Base-by-base conservation (phyloP, 306 rosid genomes). In the Cucumis cinereus region DNA sequence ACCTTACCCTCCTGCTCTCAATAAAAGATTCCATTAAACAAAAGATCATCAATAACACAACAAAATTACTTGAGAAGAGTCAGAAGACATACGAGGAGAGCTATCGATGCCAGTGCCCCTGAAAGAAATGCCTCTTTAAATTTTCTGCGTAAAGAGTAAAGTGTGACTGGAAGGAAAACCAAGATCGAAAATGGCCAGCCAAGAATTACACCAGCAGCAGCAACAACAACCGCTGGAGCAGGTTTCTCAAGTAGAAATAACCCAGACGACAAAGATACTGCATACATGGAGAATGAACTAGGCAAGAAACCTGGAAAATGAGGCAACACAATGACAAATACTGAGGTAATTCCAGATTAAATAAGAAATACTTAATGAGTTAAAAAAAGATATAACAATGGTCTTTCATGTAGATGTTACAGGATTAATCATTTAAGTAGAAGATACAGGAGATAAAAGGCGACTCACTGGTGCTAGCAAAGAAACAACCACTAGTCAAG, bases 171-270 rank as follows among this genome's bases (percentile, higher is more conserved):
- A 59, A 92, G 89, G 71, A 92, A 95, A 81, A 86, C 99, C 91
- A 95, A 88, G 80, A 95, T 82, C 80, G 99, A 92, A 89, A 95
- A 95, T 54, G 99, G 99, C 99, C 99, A 95, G 62, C 96, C 99
- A 77, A 95, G 93, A 69, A 95, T 88, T n/a, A 90, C 99, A 49
- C 99, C 99, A 73, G 64, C 6, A 45, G 90, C 96, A 62, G 99
- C 84, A 86, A 78, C 92, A 73, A 96, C 83, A 86, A 95, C 91
- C 53, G 98, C 85, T 67, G 85, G 82, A 78, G 97, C 90, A 60
- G 87, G 96, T 75, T 84, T 90, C 69, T 88, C 92, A 62, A 95
- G 93, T 82, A 95, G 96, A 86, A 90, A 95, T 79, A 95, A 73
- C 62, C 97, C 99, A 0, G 99, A 90, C 12, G 97, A 90, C 7